Base-by-base conservation (phyloP, 1,284 basidiomycete genomes). In the Irpex rosettiformis region DNA sequence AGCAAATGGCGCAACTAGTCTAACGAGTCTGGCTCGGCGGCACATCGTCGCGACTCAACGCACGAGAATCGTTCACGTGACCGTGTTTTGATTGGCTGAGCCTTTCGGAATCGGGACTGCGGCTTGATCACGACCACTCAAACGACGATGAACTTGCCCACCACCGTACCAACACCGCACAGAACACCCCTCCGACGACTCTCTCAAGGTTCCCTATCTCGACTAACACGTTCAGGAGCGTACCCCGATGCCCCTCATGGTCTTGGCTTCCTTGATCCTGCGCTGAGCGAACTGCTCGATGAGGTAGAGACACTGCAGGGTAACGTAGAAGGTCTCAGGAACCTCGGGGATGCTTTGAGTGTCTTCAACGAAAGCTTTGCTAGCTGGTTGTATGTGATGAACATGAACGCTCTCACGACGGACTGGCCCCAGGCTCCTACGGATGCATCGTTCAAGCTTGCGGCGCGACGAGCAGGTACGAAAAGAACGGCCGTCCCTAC, bases 341-440 rank as follows among this genome's bases (percentile, higher is more conserved):
- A 78, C 22, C 82, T 97, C 58, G 86, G 91, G 69, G 79, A 88
- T 53, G 88, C 91, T 18, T 79, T 98, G 52, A 82, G 84, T 3
- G 86, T 84, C 10, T 97, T 98, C 78, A 96, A 97, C 70, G 95
- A 98, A 71, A 88, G 88, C 42, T 98, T 98, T 69, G 89, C 94
- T 8, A 93, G 91, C 70, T 96, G 89, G 80, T 74, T 97, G 18
- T 96, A 95, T 71, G 87, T 89, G 8, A 86, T 97, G 82, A 90
- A 94, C 70, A 96, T 97, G 93, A 96, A 96, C 68, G 89, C 93
- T 1, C 84, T 96, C 63, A 95, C 94, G 27, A 88, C 89, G 0
- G 94, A 96, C 71, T 97, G 94, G 94, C 84, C 85, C 0, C 89
- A 96, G 84, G 83, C 83, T 24, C 87, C 91, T 0, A 81, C 79